These are phyloP conservation scores for Lipomyces sp. DNA, from an alignment of 805 yeast species.

Conservation along the genomic window DNA sequence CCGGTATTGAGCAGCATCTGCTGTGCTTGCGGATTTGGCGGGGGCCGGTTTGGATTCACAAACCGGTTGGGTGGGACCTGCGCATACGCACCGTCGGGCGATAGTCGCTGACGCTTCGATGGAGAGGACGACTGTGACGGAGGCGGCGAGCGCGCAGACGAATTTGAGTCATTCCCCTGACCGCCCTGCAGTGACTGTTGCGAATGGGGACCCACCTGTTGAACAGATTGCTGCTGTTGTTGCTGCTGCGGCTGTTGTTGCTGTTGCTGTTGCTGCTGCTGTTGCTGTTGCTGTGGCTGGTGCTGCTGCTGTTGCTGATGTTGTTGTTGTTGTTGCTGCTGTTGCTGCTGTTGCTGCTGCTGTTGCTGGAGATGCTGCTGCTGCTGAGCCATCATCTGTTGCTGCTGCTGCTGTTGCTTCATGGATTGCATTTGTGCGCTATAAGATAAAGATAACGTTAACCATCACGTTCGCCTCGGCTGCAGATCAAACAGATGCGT, in stretches of 20 bases:
- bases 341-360: constrained; percentile 11
- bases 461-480: too few relatives aligned
- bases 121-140: constrained; percentile 35
- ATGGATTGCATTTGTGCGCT: constrained; percentile 26
- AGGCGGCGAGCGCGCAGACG: constrained; percentile 30
- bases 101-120: constrained; percentile 39
- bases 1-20: constrained; percentile 31
- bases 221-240: constrained; percentile 17
- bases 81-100: constrained; percentile 36
- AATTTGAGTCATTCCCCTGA: constrained; percentile 14
- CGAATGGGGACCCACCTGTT: constrained; percentile 21
- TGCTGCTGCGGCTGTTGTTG: constrained; percentile 12
- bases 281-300: constrained; percentile 8
- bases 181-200: constrained; percentile 23
- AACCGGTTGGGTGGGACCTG: constrained; percentile 21
- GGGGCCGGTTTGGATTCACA: constrained; percentile 14
- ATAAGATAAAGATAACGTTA: too few relatives aligned
- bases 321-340: constrained; percentile 12
- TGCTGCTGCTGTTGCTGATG: constrained; percentile 3
- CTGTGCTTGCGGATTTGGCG: constrained; percentile 18
- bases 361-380: constrained; percentile 23
- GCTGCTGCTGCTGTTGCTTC: constrained; percentile 31
- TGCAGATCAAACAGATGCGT: too few relatives aligned
- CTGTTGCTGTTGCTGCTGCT: constrained; percentile 15
- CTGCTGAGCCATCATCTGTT: constrained; percentile 24